Base-by-base conservation (phyloP, 2,329 filamentous ascomycete genomes). In the Aspergillus sp. region DNA sequence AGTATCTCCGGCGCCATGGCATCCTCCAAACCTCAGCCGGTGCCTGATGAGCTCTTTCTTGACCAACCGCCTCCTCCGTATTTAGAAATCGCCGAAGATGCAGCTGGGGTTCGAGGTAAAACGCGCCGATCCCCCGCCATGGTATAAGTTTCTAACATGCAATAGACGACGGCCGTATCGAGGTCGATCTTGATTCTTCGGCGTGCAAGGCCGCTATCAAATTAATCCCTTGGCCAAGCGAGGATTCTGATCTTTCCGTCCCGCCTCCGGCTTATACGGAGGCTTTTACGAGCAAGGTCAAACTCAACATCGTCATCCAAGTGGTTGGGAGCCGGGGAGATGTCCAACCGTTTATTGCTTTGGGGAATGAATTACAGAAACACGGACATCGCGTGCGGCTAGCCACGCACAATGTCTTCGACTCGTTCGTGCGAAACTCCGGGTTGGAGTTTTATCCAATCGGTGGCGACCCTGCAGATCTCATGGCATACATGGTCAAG, bases 321-420 rank as follows among this genome's bases (percentile, higher is more conserved):
- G 74, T 80, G 2, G 77, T 81, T 66, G 80, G 37, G 72, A 83
- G 57, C 72, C 79, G 7, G 7, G 78, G 78, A 7, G 78, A 81
- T 57, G 75, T 81, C 0, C 80, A 83, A 49, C 80, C 80, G 0
- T 83, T 83, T 46, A 66, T 83, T 44, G 77, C 79, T 0, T 66
- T 83, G 1, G 80, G 77, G 0, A 73, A 70, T 32, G 70, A 73
- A 10, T 58, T 82, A 0, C 70, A 77, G 52, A 63, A 67, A 2
- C 68, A 76, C 46, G 73, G 75, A 2, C 79, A 82, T 55, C 73
- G 79, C 7, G 76, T 83, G 2, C 74, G 80, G 2, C 64, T 82
- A 9, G 79, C 78, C 22, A 83, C 80, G 0, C 80, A 82, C 55
- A 56, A 69, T 7, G 69, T 72, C 3, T 82, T 82, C 55, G 70